A percentile compares a stretch with the other conserved stretches of the same genome.
phyloP scores from a whole-genome alignment of 495 filamentous ascomycete species.

The Xylaria intraflava region DNA sequence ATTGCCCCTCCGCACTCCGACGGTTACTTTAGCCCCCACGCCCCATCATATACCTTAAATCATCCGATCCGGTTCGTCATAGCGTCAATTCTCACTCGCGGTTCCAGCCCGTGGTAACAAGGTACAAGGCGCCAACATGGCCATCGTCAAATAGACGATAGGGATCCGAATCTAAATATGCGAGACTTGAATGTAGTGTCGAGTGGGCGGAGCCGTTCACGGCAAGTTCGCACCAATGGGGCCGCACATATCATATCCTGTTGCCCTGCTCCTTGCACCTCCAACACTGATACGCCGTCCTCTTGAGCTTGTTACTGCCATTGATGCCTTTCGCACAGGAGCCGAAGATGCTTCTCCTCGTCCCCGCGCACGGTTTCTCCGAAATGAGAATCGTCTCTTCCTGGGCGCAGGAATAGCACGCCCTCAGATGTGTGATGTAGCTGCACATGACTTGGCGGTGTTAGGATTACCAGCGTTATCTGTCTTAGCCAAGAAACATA shows the following conservation, averaged over 20 bases:
- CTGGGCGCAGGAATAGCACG: constrained; percentile 29
- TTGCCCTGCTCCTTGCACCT: constrained; percentile 29
- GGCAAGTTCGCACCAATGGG: background rate
- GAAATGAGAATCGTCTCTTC: constrained; percentile 41
- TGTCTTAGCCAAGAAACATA: background rate
- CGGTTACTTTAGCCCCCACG: background rate
- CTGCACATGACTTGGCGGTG: constrained; percentile 31
- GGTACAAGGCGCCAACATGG: background rate
- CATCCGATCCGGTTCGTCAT: background rate
- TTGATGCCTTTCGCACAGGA: constrained; percentile 30
- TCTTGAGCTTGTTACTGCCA: constrained; percentile 20
- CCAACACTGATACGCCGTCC: constrained; percentile 34
- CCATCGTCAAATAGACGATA: background rate
- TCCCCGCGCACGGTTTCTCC: constrained; percentile 32
- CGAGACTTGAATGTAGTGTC: background rate
- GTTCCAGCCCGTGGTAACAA: background rate
- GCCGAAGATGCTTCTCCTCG: constrained; percentile 31
- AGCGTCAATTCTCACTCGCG: background rate
- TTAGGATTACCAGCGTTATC: background rate
- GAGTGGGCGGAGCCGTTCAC: background rate
- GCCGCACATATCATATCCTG: constrained; percentile 8
- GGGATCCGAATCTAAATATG: background rate
- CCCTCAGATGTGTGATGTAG: constrained; percentile 35
- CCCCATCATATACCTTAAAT: background rate
- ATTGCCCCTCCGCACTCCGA: background rate